phyloP scores from a whole-genome alignment of 768 basidiomycete species.

The Lactarius evosmus region DNA sequence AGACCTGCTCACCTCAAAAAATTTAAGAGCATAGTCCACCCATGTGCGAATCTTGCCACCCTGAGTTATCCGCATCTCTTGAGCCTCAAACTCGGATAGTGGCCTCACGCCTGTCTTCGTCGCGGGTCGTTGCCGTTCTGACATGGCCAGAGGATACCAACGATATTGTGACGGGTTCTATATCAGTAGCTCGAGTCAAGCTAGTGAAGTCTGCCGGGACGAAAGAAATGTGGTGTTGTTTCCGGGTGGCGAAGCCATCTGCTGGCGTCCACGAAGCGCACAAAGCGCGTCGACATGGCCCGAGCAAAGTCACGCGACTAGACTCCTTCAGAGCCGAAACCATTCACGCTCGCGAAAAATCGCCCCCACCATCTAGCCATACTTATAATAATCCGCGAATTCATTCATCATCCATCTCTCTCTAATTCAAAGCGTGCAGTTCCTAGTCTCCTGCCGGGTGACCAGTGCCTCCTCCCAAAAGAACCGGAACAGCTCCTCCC shows the following conservation, averaged over 20 bases:
- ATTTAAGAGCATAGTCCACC: constrained; percentile 39
- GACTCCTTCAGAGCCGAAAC: no score
- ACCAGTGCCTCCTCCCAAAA: constrained; percentile 28
- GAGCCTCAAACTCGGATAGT: constrained; percentile 12
- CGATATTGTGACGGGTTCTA: background rate
- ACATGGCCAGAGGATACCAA: background rate
- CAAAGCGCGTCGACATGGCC: background rate
- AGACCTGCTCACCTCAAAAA: constrained; percentile 35
- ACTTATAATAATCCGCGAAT: no score
- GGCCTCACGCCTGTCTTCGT: background rate
- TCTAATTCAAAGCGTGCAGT: constrained; percentile 10
- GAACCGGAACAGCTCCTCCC: constrained; percentile 29
- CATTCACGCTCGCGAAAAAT: no score
- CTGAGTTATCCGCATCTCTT: constrained; percentile 39
- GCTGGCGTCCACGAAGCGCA: background rate
- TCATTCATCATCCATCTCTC: background rate
- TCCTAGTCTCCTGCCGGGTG: background rate
- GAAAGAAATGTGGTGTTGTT: background rate
- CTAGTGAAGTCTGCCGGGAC: background rate
- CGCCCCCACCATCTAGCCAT: no score
- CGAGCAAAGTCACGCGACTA: background rate
- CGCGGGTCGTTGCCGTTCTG: background rate
- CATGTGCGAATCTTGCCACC: constrained; percentile 38
- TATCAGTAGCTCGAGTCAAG: background rate
- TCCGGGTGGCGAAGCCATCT: background rate